Evolutionary conservation across 2,329 filamentous ascomycete genomes (phyloP), one percentile per base, ranked within the genome.

Genomic region (Chaetomiaceae sp.): DNA sequence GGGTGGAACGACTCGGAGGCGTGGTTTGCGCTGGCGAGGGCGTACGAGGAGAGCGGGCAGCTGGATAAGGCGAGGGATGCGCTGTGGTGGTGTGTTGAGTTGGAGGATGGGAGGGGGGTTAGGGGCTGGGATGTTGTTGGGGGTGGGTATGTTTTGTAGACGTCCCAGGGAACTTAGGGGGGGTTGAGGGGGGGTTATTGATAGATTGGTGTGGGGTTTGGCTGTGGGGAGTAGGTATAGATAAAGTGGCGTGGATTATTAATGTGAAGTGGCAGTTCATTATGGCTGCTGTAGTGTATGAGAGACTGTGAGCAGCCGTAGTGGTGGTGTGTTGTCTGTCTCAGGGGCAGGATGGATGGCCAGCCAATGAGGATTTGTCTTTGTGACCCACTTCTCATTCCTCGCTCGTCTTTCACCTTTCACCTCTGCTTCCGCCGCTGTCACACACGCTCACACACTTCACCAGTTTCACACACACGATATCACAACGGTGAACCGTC

Each of bases 51-150:
- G 64, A 87, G 88, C 51, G 87, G 86, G 0, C 88, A 96, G 71
- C 69, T 82, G 2, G 87, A 93, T 33, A 95, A 92, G 73, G 87
- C 93, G 13, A 95, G 91, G 71, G 87, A 93, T 60, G 89, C 91
- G 40, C 76, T 97, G 6, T 97, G 93, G 93, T 97, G 92, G 90
- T 95, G 91, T 61, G 87, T 99, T 12, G 90, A 96, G 69, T 75
- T 99, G 25, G 93, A 97, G 66, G 92, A 99, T 65, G 83, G 82
- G 7, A 82, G 81, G 57, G 89, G 86, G 0, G 79, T 96, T 42
- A 81, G 93, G 51, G 78, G 81, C 52, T 97, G 92, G 93, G 78
- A 75, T 25, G 83, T 79, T 58, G 76, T 89, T 23, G 83, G 80
- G 3, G 82, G 83, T 17, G 78, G 85, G 17, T 88, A 87, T 68